phyloP scores from a whole-genome alignment of 2,329 filamentous ascomycete genomes.

The Lizonia empirigonia region DNA sequence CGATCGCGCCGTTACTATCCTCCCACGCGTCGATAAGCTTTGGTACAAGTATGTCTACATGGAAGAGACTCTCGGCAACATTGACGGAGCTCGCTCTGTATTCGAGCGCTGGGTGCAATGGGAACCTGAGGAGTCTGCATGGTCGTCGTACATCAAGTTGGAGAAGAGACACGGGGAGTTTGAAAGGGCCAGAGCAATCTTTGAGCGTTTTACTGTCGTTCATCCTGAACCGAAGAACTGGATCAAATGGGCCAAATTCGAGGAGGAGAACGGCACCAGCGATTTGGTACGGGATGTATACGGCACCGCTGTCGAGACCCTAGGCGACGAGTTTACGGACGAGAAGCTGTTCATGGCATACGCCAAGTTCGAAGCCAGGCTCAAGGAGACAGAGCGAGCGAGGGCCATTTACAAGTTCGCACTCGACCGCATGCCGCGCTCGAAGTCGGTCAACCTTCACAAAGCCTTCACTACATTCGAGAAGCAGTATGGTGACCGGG shows the following conservation, averaged over 20 bases:
- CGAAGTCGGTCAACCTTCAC: conserved; percentile 82
- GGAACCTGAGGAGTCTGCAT: conserved; percentile 95
- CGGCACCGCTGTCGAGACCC: conserved; percentile 81
- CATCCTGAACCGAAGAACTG: conserved; percentile 95
- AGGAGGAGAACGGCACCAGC: conserved; percentile 92
- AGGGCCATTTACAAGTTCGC: conserved; percentile 97
- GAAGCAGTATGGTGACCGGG: conserved; percentile 93
- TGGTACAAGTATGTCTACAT: conserved; percentile 99
- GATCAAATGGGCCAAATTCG: conserved; percentile 98
- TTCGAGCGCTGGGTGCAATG: conserved; percentile 99
- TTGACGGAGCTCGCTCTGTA: conserved; percentile 87
- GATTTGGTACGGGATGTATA: conserved; percentile 93
- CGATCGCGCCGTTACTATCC: conserved; percentile 89
- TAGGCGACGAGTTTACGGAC: conserved; percentile 95
- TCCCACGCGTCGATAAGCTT: conserved; percentile 90
- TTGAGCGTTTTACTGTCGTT: conserved; percentile 85
- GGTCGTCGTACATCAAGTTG: conserved; percentile 94
- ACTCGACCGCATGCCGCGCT: conserved; percentile 86
- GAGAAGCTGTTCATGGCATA: conserved; percentile 96
- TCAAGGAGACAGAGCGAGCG: conserved; percentile 93
- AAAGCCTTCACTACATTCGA: conserved; percentile 97
- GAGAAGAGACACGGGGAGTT: conserved; percentile 95
- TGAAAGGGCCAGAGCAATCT: conserved; percentile 87
- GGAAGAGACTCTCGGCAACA: conserved; percentile 96
- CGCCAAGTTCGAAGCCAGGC: conserved; percentile 89